Evolutionary conservation across 345 rosid species (phyloP).

Genomic region (Cochlearia excelsa): DNA sequence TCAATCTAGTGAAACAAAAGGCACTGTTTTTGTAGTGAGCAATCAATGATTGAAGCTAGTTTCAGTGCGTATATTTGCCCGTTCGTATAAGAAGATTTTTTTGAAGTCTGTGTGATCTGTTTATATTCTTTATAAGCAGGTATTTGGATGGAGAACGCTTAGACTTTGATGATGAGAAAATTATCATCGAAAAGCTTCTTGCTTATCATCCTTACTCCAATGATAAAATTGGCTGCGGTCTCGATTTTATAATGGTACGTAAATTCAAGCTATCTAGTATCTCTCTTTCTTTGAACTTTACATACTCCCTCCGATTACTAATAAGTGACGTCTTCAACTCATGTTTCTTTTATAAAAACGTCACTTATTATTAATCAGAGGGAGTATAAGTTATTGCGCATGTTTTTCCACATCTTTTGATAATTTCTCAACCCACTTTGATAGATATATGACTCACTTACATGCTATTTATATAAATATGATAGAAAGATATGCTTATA

Average conservation of each 20-base stretch:
- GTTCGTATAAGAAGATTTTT: neutral
- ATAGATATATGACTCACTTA: constrained; percentile 8
- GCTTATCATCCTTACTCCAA: constrained; percentile 64
- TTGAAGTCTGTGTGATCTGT: neutral
- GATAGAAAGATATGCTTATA: neutral
- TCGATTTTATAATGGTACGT: constrained; percentile 71
- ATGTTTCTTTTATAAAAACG: too few species aligned
- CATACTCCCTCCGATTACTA: too few species aligned
- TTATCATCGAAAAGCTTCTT: constrained; percentile 67
- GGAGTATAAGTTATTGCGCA: constrained; percentile 1
- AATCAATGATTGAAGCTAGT: constrained; percentile 4
- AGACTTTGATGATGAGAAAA: constrained; percentile 58
- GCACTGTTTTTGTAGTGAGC: neutral
- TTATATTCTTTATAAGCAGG: constrained; percentile 39
- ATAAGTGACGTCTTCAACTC: too few species aligned
- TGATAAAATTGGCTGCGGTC: constrained; percentile 84
- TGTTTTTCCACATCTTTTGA: neutral
- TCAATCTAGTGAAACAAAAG: neutral
- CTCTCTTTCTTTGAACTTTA: neutral
- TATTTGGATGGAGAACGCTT: constrained; percentile 69
- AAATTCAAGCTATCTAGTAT: neutral
- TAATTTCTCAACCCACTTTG: neutral
- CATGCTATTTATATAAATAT: neutral
- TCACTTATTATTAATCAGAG: too few species aligned
- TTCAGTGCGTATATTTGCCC: neutral